Conservation (phyloP, 1,139 yeast genomes). For the Kodamaea fungicola region DNA sequence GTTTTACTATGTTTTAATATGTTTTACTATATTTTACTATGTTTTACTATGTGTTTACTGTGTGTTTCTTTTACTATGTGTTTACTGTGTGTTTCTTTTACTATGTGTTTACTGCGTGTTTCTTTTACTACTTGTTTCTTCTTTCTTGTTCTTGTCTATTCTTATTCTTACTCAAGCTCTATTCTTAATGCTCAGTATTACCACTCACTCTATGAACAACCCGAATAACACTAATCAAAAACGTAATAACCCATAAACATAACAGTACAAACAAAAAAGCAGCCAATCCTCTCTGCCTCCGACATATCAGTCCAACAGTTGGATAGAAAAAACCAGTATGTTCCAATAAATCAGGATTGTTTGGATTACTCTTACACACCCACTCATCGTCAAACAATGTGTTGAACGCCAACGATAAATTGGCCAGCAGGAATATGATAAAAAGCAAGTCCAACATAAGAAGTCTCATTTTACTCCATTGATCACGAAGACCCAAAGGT, state of each 20-base stretch:
- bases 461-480: constrained; percentile 75
- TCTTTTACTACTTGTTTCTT: no score
- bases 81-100: no score
- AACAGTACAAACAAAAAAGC: constrained; percentile 74
- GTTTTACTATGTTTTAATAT: background rate
- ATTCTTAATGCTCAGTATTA: background rate
- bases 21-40: background rate
- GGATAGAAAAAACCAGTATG: constrained; percentile 26
- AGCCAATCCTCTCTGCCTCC: constrained; percentile 76
- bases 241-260: constrained; percentile 80
- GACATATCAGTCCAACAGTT: constrained; percentile 52
- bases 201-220: constrained; percentile 68
- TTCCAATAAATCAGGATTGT: constrained; percentile 10
- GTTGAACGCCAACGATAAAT: constrained; percentile 79
- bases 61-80: no score
- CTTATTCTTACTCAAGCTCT: background rate
- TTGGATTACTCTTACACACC: constrained; percentile 56
- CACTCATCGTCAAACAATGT: constrained; percentile 77
- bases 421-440: constrained; percentile 91
- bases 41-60: background rate
- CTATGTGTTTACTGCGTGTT: no score
- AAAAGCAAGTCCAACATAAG: constrained; percentile 76
- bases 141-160: no score
- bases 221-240: constrained; percentile 76
- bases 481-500: constrained; percentile 85